A percentile compares a stretch with the other conserved stretches of the same genome.
These are phyloP conservation scores for Colletotrichum lupini DNA, from an alignment of 2,329 filamentous ascomycete species.

Conservation along the genomic window DNA sequence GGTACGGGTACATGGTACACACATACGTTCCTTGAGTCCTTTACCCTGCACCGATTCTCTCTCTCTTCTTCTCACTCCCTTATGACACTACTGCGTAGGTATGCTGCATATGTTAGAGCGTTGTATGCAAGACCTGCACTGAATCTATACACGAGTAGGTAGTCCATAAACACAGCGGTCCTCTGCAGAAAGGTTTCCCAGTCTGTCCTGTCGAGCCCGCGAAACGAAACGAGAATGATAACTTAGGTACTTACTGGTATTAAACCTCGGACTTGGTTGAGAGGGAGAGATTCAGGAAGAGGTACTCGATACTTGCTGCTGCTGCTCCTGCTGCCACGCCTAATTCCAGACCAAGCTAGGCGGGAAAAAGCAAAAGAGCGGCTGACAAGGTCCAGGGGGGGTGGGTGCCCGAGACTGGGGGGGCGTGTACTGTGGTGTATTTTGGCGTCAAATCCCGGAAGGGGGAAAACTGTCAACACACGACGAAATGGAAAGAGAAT, in stretches of 20 bases:
- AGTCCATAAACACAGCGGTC: not conserved
- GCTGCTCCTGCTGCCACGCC: not conserved
- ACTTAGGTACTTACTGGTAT: no score
- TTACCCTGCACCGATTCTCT: no score
- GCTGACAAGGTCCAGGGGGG: constrained; percentile 8
- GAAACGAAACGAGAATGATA: not conserved
- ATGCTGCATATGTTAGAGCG: not conserved
- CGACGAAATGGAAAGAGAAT: constrained; percentile 27
- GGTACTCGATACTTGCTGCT: not conserved
- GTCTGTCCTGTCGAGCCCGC: not conserved
- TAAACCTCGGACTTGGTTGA: not conserved
- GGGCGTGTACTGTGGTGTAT: not conserved
- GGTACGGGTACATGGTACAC: no score
- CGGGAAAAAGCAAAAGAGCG: not conserved
- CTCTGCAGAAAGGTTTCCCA: not conserved
- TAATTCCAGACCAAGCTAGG: not conserved
- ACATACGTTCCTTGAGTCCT: no score
- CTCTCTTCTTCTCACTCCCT: not conserved
- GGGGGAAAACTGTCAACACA: not conserved
- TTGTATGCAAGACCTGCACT: not conserved
- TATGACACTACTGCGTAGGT: no score
- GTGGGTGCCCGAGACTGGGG: not conserved
- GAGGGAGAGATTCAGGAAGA: not conserved
- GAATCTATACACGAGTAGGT: not conserved
- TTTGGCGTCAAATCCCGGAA: constrained; percentile 19